These are phyloP conservation scores for Rhodotorula taiwanensis DNA, from an alignment of 768 basidiomycete species.

Conservation along the genomic window DNA sequence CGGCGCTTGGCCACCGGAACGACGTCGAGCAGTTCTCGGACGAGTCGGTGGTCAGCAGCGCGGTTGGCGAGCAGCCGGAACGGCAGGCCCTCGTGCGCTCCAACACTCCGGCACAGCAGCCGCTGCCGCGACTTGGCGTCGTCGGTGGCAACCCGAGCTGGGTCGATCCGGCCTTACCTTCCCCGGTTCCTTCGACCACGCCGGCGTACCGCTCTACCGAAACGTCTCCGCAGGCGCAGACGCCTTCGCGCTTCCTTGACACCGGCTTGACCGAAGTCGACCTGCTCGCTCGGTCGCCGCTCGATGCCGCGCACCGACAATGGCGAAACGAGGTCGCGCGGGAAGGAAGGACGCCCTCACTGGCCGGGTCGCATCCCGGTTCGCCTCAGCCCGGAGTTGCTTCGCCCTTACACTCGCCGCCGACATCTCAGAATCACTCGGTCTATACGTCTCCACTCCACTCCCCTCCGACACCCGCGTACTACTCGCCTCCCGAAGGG, in stretches of 20 bases:
- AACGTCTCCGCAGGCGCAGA: not conserved
- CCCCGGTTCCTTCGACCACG: not conserved
- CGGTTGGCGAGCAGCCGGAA: not conserved
- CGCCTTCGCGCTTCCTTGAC: slow-evolving; percentile 1
- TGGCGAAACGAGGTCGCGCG: slow-evolving; percentile 1
- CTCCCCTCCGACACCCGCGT: too few species aligned
- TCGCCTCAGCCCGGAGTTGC: not conserved
- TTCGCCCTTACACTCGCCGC: not conserved
- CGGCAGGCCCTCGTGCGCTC: slow-evolving; percentile 5
- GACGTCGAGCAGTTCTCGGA: slow-evolving; percentile 9
- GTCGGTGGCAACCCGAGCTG: too few species aligned
- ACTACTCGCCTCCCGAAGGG: too few species aligned
- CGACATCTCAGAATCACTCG: not conserved
- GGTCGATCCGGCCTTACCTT: not conserved
- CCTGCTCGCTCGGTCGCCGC: slow-evolving; percentile 10
- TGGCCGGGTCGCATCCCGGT: not conserved
- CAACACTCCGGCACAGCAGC: not conserved
- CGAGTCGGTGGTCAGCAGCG: not conserved
- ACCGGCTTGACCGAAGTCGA: slow-evolving; percentile 1
- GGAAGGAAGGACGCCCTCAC: not conserved
- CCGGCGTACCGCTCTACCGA: not conserved
- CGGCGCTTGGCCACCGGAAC: not conserved
- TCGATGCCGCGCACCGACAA: slow-evolving; percentile 9
- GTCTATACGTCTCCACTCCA: not conserved
- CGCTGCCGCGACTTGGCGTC: not conserved